Evolutionary conservation across 176 grass and related monocot genomes (phyloP), one percentile per base, ranked within the genome.

Genomic region (Musa schizocarpa): DNA sequence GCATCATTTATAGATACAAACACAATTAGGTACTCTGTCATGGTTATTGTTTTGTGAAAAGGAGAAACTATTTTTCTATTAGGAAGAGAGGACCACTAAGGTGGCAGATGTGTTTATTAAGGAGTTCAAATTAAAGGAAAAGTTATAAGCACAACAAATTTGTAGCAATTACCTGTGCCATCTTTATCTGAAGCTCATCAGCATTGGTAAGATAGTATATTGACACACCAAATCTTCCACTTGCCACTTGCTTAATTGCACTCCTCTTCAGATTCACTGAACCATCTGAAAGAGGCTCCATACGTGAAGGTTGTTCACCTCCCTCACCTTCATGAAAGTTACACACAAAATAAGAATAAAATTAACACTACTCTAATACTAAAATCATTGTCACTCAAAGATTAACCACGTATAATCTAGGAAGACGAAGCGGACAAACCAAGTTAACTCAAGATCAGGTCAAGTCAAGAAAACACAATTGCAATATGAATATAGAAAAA

Each of bases 171-270:
- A 99, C 95, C 95, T 99, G 95, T 29, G 95, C 95, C 95, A 99
- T 99, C 80, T 99, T 99, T 77, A 99, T 99, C 91, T 99, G 95
- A 74, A 99, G 91, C 82, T 94, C 95, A 84, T 99, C 95, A 22
- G 95, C 90, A 86, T 99, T 99, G 63, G 95, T 99, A 50, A 99
- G 81, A 76, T 99, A 99, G 79, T 92, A 99, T 78, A 88, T 99
- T 68, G 87, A 91, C 86, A 99, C 95, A 29, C 95, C 95, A 89
- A 99, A 99, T 34, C 95, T 81, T 72, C 95, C 95, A 81, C 95
- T 99, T 9, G 95, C 95, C 83, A 99, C 95, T 88, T 99, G 95
- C 72, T 99, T 99, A 76, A 99, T 99, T 76, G 95, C 88, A 83
- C 95, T 99, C 86, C 91, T 81, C 77, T 79, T 94, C 80, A 91